A percentile compares a stretch with the other conserved stretches of the same genome.
phyloP scores from a whole-genome alignment of 108 stramenopile species.

The Skeletonema marinoi region DNA sequence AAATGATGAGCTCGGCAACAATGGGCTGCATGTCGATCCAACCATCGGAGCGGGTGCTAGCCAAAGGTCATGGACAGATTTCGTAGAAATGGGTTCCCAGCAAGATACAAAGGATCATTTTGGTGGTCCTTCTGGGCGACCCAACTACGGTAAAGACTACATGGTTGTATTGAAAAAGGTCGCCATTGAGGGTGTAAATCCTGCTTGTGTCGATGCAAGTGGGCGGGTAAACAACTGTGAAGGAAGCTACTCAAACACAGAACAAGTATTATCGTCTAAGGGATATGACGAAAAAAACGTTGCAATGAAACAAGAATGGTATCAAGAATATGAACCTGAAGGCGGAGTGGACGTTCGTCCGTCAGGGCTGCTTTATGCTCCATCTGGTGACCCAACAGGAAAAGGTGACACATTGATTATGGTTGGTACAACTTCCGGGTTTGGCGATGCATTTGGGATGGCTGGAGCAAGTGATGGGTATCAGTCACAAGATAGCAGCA shows the following conservation, averaged over 20 bases:
- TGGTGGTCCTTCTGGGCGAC: conserved; percentile 33
- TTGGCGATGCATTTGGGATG: conserved; percentile 44
- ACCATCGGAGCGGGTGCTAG: conserved; percentile 41
- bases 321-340: conserved; percentile 38
- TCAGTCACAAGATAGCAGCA: conserved; percentile 12
- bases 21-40: conserved; percentile 24
- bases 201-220: background rate
- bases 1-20: conserved; percentile 8
- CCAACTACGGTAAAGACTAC: conserved; percentile 35
- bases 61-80: conserved; percentile 41
- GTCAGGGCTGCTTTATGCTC: conserved; percentile 42
- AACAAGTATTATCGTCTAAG: conserved; percentile 21
- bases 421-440: conserved; percentile 46
- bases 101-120: conserved; percentile 10
- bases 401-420: conserved; percentile 38
- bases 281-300: conserved; percentile 18
- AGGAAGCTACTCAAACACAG: conserved; percentile 6
- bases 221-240: background rate
- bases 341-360: conserved; percentile 41
- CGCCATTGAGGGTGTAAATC: conserved; percentile 23
- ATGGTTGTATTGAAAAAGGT: conserved; percentile 39
- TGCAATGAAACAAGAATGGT: conserved; percentile 33
- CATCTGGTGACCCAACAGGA: conserved; percentile 8
- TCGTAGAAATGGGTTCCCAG: conserved; percentile 3
- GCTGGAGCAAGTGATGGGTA: background rate